Conservation (phyloP, 352 stramenopile species). For the Globisporangium sylvaticum region DNA sequence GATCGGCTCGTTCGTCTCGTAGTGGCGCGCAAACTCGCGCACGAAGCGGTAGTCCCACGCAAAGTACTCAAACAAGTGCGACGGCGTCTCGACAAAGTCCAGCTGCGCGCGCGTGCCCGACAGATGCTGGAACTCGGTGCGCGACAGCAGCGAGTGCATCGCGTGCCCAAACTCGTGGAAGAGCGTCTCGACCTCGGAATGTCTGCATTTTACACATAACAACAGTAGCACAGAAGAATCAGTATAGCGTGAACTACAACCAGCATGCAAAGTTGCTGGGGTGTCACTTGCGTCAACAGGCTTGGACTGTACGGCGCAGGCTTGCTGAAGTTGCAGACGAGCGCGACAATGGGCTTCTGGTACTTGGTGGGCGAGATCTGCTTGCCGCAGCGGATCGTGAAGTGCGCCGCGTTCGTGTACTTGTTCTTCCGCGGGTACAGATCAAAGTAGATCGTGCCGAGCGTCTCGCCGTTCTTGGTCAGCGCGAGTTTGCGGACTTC, state of each 20-base stretch:
- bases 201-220: slow-evolving; percentile 24
- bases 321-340: slow-evolving; percentile 90
- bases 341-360: slow-evolving; percentile 93
- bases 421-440: slow-evolving; percentile 89
- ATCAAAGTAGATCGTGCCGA: slow-evolving; percentile 95
- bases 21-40: slow-evolving; percentile 77
- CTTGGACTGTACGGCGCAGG: slow-evolving; percentile 63
- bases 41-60: slow-evolving; percentile 90
- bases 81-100: slow-evolving; percentile 96
- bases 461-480: slow-evolving; percentile 41
- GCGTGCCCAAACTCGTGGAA: slow-evolving; percentile 99
- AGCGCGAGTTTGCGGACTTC: slow-evolving; percentile 90
- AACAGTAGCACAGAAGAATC: background rate
- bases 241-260: no score
- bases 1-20: slow-evolving; percentile 76
- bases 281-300: slow-evolving; percentile 48
- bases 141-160: slow-evolving; percentile 94
- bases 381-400: slow-evolving; percentile 95
- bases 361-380: slow-evolving; percentile 50
- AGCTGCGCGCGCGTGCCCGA: slow-evolving; percentile 91
- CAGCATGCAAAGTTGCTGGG: no score
- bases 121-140: slow-evolving; percentile 96
- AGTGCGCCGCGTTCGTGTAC: slow-evolving; percentile 90
- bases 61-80: slow-evolving; percentile 98
- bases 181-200: slow-evolving; percentile 96